Evolutionary conservation across 2,329 filamentous ascomycete species (phyloP), one percentile per base, ranked within the genome.

Genomic region (Cordyceps javanica): DNA sequence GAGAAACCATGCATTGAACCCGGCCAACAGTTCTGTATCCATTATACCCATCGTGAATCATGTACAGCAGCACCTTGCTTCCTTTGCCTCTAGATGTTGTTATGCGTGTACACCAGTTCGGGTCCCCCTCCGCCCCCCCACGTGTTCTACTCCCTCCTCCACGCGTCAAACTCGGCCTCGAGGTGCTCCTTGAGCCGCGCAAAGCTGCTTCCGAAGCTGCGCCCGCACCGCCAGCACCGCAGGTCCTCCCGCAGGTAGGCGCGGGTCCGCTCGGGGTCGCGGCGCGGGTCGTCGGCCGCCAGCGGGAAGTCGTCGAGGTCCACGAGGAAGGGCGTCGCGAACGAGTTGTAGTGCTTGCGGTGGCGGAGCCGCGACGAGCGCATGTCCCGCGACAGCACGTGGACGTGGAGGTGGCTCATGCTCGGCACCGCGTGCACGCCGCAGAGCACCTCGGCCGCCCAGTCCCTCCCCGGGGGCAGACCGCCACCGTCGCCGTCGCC

Each of bases 321-420:
- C 13, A 97, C 82, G 23, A 99, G 82, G 69, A 97, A 99, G 3
- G 82, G 82, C 54, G 92, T 95, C 32, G 83, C 85, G 73, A 97
- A 97, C 62, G 89, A 94, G 68, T 94, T 90, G 73, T 97, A 97
- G 73, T 97, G 94, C 70, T 91, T 93, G 62, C 85, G 80, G 68
- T 93, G 86, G 73, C 87, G 90, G 71, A 97, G 63, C 46, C 79
- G 80, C 11, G 82, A 79, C 38, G 87, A 91, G 65, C 84, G 79
- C 78, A 90, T 87, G 69, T 99, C 94, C 19, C 83, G 77, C 39
- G 89, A 90, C 58, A 97, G 73, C 30, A 97, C 84, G 71, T 99
- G 94, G 4, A 97, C 79, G 72, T 99, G 94, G 56, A 97, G 69
- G 70, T 97, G 91, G 62, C 83, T 87, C 94, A 99, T 97, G 57